Percentiles rank a stretch among this genome's conserved stretches.
phyloP scores from a whole-genome alignment of 495 filamentous ascomycete species.

The Talaromyces stipitatus region DNA sequence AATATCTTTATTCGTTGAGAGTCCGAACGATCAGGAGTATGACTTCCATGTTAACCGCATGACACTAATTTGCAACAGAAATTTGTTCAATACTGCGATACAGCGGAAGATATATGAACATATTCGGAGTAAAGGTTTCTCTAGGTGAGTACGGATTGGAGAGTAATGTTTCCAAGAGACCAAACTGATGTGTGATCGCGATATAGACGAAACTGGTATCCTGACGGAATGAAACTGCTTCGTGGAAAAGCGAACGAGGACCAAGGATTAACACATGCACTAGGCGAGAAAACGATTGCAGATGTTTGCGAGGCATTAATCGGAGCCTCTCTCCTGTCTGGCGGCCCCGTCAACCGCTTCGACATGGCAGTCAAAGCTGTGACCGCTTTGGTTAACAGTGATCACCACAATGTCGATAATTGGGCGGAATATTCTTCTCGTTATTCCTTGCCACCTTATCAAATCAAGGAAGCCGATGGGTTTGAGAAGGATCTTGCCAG shows the following conservation, averaged over 20 bases:
- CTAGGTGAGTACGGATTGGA: constrained; percentile 37
- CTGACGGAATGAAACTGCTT: constrained; percentile 59
- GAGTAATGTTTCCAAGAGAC: neutral
- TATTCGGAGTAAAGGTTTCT: constrained; percentile 77
- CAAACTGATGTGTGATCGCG: neutral
- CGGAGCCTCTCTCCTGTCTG: constrained; percentile 72
- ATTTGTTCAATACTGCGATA: constrained; percentile 69
- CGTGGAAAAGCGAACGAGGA: constrained; percentile 53
- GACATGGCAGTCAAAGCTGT: constrained; percentile 82
- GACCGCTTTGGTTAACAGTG: constrained; percentile 59
- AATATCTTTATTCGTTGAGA: constrained; percentile 67
- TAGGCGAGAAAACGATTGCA: constrained; percentile 89
- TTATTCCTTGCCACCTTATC: constrained; percentile 69
- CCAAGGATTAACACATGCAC: constrained; percentile 50
- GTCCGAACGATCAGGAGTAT: constrained; percentile 74
- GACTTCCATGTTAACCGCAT: constrained; percentile 88
- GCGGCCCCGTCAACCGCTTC: constrained; percentile 48
- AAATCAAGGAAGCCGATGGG: constrained; percentile 41
- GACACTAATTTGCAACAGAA: constrained; percentile 86
- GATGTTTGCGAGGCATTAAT: constrained; percentile 96
- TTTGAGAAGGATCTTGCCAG: constrained; percentile 56
- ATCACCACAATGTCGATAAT: constrained; percentile 55
- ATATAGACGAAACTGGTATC: constrained; percentile 67
- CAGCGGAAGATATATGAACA: constrained; percentile 61
- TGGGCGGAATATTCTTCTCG: constrained; percentile 66